Base-by-base conservation (phyloP, 164 flowering plant genomes). In the Nelumbo lutea region DNA sequence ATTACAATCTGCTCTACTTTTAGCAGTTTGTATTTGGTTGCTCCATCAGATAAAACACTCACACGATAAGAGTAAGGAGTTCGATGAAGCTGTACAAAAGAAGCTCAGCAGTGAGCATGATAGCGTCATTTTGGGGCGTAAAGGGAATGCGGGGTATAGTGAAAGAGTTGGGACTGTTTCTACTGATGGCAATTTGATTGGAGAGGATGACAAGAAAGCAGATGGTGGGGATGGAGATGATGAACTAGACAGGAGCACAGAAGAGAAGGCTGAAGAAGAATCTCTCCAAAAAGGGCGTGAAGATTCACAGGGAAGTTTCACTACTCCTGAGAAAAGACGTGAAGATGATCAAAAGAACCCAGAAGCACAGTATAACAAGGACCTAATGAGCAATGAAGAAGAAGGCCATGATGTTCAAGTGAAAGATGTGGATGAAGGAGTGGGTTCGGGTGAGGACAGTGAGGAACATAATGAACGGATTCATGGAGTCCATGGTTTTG, bases 21-120 rank as follows among this genome's bases (percentile, higher is more conserved):
- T 92, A 69, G 93, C 86, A 40, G 78, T 90, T 58, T 86, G 90
- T 81, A 77, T 88, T 70, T 92, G 98, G 98, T 76, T 92, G 64
- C 68, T 90, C 66, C 88, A 87, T 79, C 91, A 92, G 79, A 84
- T 90, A 66, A 88, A 85, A 78, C 87, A 80, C 61, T 90, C 91
- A 8, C 81, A 87, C 66, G 86, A 84, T 41, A 91, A 83, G 75
- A 83, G 72, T 71, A 79, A 73, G 66, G 85, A 76, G 64, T 75
- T 81, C 71, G 82, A 71, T 51, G 86, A 62, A 67, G 70, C 65
- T 42, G 83, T 6, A 9, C 43, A 15, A 14, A 66, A 11, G n/a
- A 69, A 47, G 59, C 63, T 40, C 4, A 51, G 1, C 6, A 27
- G 55, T 45, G 67, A 52, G 27, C 43, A 48, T 15, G 58, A 47